phyloP scores from a whole-genome alignment of 495 filamentous ascomycete species.

The Daldinia vernicosa region DNA sequence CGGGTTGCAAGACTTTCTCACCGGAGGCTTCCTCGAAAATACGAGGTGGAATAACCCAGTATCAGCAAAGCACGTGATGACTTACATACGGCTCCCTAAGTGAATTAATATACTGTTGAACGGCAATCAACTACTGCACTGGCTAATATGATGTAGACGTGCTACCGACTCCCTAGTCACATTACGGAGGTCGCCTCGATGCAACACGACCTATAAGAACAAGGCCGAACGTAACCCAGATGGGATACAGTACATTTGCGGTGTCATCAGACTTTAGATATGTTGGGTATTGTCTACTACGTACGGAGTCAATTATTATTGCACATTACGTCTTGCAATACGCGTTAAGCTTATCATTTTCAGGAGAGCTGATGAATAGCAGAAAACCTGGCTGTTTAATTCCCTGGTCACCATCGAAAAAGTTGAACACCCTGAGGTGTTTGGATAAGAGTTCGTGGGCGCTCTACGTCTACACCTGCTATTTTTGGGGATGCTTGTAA shows the following conservation, averaged over 20 bases:
- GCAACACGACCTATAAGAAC: constrained; percentile 35
- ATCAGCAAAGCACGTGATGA: constrained; percentile 19
- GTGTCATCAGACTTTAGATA: constrained; percentile 12
- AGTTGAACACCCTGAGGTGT: constrained; percentile 5
- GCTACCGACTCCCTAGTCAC: constrained; percentile 16
- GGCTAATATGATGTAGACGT: constrained; percentile 25
- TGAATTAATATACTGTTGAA: background rate
- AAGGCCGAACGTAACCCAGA: constrained; percentile 14
- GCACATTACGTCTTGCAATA: constrained; percentile 28
- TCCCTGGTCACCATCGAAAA: constrained; percentile 22
- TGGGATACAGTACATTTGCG: constrained; percentile 15
- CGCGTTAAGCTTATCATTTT: constrained; percentile 11
- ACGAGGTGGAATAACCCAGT: constrained; percentile 2
- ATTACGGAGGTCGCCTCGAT: constrained; percentile 26
- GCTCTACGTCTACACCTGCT: constrained; percentile 26
- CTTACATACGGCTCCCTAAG: background rate
- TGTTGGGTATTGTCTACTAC: constrained; percentile 1
- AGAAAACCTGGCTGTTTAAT: constrained; percentile 8
- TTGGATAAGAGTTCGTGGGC: constrained; percentile 3
- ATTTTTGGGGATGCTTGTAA: constrained; percentile 33
- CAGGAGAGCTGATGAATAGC: constrained; percentile 18
- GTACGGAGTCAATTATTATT: constrained; percentile 13
- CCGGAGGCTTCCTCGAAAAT: background rate
- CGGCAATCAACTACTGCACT: constrained; percentile 10
- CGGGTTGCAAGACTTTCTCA: background rate